Evolutionary conservation across 768 basidiomycete species (phyloP).

Genomic region (Mycena haematopus): DNA sequence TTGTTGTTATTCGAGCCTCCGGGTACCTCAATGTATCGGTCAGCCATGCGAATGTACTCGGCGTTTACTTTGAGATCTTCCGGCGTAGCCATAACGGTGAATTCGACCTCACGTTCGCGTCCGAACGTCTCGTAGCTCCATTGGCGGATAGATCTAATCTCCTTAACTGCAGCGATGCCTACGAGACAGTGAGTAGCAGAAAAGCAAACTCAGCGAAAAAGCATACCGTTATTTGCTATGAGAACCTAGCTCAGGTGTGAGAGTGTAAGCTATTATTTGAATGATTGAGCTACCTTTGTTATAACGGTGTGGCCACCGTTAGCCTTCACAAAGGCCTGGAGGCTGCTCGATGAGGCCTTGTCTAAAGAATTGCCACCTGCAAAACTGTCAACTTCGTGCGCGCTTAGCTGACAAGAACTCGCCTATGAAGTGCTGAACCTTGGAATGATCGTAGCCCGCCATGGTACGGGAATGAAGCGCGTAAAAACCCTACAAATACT

Average conservation of each 20-base stretch:
- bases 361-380: conserved; percentile 95
- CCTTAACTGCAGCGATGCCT: conserved; percentile 99
- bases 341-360: conserved; percentile 75
- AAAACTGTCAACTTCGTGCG: conserved; percentile 19
- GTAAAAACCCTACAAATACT: conserved; percentile 27
- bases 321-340: conserved; percentile 89
- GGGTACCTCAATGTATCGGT: conserved; percentile 98
- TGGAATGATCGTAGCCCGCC: conserved; percentile 61
- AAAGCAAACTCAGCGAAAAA: conserved; percentile 2
- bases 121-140: conserved; percentile 99
- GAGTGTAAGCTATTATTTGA: conserved; percentile 5
- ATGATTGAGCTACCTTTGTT: conserved; percentile 75
- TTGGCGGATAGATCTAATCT: conserved; percentile 98
- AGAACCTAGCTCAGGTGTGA: conserved; percentile 91
- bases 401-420: conserved; percentile 27
- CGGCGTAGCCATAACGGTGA: conserved; percentile 99
- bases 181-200: conserved; percentile 26
- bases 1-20: conserved; percentile 99
- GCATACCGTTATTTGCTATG: conserved; percentile 94
- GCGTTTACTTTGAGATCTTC: conserved; percentile 99
- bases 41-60: conserved; percentile 99
- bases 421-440: conserved; percentile 63
- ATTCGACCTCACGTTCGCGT: conserved; percentile 93
- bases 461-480: conserved; percentile 38
- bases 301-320: conserved; percentile 98